These are phyloP conservation scores for Crepidotus variabilis DNA, from an alignment of 768 basidiomycete species.

Conservation along the genomic window DNA sequence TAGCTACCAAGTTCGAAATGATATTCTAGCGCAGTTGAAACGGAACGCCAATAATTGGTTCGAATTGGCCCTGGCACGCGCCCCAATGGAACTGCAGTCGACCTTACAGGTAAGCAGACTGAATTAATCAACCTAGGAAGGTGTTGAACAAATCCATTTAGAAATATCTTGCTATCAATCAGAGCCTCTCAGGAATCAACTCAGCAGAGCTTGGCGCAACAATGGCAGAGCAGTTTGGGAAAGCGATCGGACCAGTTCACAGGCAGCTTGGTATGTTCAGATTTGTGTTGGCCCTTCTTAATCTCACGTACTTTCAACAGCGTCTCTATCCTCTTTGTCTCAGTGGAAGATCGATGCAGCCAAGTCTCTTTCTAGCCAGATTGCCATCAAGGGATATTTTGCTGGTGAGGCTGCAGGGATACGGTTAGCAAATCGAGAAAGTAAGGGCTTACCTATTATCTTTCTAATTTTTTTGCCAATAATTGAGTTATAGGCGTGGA, in stretches of 20 bases:
- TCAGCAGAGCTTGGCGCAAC: constrained; percentile 90
- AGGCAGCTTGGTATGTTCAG: constrained; percentile 64
- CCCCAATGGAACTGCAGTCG: constrained; percentile 89
- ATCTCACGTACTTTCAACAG: constrained; percentile 25
- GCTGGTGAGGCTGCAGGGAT: constrained; percentile 84
- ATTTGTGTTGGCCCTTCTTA: not conserved
- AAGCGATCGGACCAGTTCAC: constrained; percentile 73
- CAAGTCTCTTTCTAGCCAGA: constrained; percentile 77
- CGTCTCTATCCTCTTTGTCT: constrained; percentile 49
- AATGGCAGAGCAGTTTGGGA: constrained; percentile 82
- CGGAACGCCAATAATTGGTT: constrained; percentile 82
- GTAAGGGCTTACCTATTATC: constrained; percentile 33
- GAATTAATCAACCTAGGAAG: not conserved
- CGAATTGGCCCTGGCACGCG: constrained; percentile 77
- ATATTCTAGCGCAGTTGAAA: constrained; percentile 75
- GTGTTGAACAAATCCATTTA: constrained; percentile 23
- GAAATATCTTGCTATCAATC: constrained; percentile 85
- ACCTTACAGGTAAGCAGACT: constrained; percentile 70
- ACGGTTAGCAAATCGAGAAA: constrained; percentile 60
- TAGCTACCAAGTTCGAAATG: constrained; percentile 79
- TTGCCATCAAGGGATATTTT: constrained; percentile 89
- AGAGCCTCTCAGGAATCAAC: constrained; percentile 64
- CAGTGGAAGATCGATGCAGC: constrained; percentile 78
- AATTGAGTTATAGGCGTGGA: constrained; percentile 41
- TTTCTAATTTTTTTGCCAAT: not conserved